phyloP scores from a whole-genome alignment of 1,139 yeast genomes.

The Saccharomyces hybrid region DNA sequence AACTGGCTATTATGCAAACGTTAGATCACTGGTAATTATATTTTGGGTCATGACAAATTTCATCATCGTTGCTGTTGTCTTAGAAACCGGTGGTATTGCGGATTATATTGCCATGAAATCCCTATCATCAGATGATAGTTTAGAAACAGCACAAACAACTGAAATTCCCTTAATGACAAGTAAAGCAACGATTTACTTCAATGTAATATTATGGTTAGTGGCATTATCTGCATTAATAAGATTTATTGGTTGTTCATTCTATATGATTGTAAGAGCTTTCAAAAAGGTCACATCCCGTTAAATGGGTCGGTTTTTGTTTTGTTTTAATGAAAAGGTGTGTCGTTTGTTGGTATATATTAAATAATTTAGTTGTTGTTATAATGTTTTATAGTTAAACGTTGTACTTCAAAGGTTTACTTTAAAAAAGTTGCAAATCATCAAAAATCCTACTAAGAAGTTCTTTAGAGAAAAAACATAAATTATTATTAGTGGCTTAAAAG shows the following conservation, averaged over 20 bases:
- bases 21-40: conserved; percentile 73
- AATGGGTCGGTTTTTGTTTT: neutral
- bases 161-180: conserved; percentile 18
- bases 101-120: conserved; percentile 24
- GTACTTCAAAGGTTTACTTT: neutral
- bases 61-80: conserved; percentile 59
- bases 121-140: conserved; percentile 20
- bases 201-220: conserved; percentile 71
- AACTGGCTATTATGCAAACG: conserved; percentile 64
- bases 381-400: neutral
- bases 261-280: conserved; percentile 41
- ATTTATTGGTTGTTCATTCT: conserved; percentile 57
- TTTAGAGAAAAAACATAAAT: no score
- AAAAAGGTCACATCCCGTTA: conserved; percentile 14
- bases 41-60: conserved; percentile 76
- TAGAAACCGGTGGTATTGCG: conserved; percentile 53
- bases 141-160: conserved; percentile 17
- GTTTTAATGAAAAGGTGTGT: neutral
- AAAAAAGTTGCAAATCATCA: no score
- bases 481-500: no score
- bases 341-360: neutral
- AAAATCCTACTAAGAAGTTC: no score
- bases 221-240: conserved; percentile 73
- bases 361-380: no score
- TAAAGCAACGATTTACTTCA: conserved; percentile 52